Evolutionary conservation across 2,329 filamentous ascomycete genomes (phyloP).

Genomic region (Aspergillus pseudoviridinutans): DNA sequence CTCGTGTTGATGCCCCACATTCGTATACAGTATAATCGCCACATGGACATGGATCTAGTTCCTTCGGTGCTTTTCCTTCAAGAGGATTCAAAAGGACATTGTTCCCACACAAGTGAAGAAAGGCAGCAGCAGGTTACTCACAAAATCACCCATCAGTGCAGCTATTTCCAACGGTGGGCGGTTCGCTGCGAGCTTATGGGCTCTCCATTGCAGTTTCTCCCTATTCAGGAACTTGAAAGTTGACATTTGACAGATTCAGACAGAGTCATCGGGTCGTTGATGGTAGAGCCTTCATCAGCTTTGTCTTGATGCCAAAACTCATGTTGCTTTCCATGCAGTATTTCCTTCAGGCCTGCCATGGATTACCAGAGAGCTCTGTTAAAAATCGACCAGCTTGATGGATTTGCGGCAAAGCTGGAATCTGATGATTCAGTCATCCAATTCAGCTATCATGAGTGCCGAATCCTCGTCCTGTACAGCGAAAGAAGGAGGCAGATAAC

Average conservation of each 20-base stretch:
- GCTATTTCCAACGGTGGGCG: too few relatives aligned
- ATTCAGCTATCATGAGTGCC: not conserved
- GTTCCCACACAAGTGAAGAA: not conserved
- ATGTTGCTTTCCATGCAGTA: not conserved
- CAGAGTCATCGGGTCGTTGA: too few relatives aligned
- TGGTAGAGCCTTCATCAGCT: not conserved
- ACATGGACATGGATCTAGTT: not conserved
- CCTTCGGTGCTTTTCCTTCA: not conserved
- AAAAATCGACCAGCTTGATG: too few relatives aligned
- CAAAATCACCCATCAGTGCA: too few relatives aligned
- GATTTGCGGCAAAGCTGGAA: too few relatives aligned
- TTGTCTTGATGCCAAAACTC: not conserved
- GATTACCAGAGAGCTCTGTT: too few relatives aligned
- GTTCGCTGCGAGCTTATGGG: too few relatives aligned
- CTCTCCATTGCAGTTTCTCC: too few relatives aligned
- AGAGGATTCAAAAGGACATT: not conserved
- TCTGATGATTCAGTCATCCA: too few relatives aligned
- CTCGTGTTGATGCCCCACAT: not conserved
- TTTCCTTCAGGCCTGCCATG: not conserved
- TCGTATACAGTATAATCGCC: not conserved
- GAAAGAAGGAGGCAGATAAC: not conserved
- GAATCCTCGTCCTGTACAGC: not conserved
- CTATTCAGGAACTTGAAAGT: too few relatives aligned
- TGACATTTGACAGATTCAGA: too few relatives aligned
- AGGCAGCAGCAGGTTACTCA: not conserved